Evolutionary conservation across 2,329 filamentous ascomycete genomes (phyloP), one percentile per base, ranked within the genome.

Genomic region (Davidsoniella neocaledoniae): DNA sequence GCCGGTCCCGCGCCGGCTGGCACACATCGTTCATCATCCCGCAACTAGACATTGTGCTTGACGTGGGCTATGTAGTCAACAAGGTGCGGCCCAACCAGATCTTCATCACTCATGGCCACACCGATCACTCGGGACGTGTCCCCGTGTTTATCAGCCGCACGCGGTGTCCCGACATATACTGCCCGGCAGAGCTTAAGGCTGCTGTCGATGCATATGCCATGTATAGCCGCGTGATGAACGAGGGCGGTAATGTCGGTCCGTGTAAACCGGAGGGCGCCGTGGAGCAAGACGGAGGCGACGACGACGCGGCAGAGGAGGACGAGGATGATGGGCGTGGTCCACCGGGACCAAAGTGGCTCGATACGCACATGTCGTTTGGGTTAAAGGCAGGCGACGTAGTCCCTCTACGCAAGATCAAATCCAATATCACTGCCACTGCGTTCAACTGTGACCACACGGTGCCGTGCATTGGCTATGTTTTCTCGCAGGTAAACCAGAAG

Each of bases 1-100:
- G 69, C 48, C 63, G 64, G 23, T 72, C 69, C 6, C 66, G 69
- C 12, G 69, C 69, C 5, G 69, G 69, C 12, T 72, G 69, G 69
- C 68, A 72, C 58, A 72, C 69, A 2, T 71, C 68, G 4, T 72
- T 72, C 52, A 59, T 72, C 43, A 64, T 72, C 46, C 69, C 69
- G 1, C 66, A 70, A 54, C 66, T 72, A 46, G 68, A 71, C 51
- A 61, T 72, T 23, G 64, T 72, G 3, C 67, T 72, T 33, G 69
- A 72, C 57, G 68, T 69, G 2, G 69, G 69, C 2, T 61, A 71
- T 38, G 59, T 61, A 49, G 64, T 72, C 56, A 71, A 70, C 59
- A 65, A 64, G 26, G 55, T 61, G 2, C 63, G 69, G 0, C 69
- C 69, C 0, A 70, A 69, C 45, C 69, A 72, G 57, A 62, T 72